A percentile compares a stretch with the other conserved stretches of the same genome.
phyloP scores from a whole-genome alignment of 768 basidiomycete genomes.

The Pleurotus salmoneostramineus region DNA sequence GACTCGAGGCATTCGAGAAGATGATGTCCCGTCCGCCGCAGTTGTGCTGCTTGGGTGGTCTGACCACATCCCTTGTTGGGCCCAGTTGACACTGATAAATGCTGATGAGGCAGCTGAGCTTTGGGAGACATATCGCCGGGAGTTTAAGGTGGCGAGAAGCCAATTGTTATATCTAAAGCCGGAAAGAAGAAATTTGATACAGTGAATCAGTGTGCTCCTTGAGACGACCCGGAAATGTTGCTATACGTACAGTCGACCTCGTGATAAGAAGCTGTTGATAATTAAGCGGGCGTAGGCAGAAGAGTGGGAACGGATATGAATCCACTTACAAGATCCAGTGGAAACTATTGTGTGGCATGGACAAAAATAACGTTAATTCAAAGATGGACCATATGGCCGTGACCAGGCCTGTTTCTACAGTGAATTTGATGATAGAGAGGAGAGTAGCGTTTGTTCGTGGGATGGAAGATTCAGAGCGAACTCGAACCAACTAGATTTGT shows the following conservation, averaged over 20 bases:
- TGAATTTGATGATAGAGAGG: slow-evolving; percentile 1
- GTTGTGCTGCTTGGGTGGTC: neutral
- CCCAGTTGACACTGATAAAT: neutral
- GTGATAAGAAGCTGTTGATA: neutral
- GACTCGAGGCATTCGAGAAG: neutral
- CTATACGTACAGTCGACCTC: neutral
- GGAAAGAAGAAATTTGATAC: neutral
- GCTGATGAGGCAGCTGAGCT: neutral
- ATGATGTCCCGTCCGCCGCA: neutral
- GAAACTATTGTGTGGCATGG: slow-evolving; percentile 8
- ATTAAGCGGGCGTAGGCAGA: neutral
- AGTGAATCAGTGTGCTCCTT: neutral
- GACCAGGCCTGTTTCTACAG: slow-evolving; percentile 10
- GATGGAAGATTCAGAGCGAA: neutral
- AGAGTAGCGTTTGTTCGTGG: neutral
- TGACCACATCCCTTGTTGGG: neutral
- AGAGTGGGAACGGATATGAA: neutral
- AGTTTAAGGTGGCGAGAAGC: slow-evolving; percentile 9
- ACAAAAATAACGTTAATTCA: slow-evolving; percentile 8
- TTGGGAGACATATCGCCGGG: neutral
- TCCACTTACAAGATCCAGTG: slow-evolving; percentile 10
- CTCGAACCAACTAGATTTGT: neutral
- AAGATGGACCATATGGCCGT: slow-evolving; percentile 7
- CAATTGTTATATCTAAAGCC: slow-evolving; percentile 2
- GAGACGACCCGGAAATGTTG: neutral